These are phyloP conservation scores for Nitzschia sp. DNA, from an alignment of 108 stramenopile species.

Conservation along the genomic window DNA sequence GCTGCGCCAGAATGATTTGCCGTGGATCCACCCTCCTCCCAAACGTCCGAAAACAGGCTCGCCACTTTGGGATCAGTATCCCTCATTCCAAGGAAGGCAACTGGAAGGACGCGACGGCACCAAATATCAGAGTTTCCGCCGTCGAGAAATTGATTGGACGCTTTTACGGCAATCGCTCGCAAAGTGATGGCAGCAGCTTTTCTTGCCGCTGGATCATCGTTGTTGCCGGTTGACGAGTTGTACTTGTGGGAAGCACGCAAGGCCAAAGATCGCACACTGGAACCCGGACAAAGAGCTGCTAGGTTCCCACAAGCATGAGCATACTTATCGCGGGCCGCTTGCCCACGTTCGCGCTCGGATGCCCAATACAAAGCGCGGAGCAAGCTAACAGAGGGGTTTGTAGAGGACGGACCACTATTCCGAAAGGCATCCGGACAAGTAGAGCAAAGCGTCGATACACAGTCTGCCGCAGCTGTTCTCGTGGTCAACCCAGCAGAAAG, in stretches of 20 bases:
- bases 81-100: constrained; percentile 74
- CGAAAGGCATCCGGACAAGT: constrained; percentile 72
- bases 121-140: constrained; percentile 78
- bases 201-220: constrained; percentile 71
- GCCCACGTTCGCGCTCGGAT: constrained; percentile 71
- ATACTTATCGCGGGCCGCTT: constrained; percentile 63
- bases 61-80: constrained; percentile 67
- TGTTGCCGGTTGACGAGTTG: constrained; percentile 63
- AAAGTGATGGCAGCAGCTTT: constrained; percentile 74
- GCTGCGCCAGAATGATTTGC: constrained; percentile 35
- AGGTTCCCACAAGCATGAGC: constrained; percentile 62
- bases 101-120: constrained; percentile 66
- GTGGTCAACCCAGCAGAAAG: constrained; percentile 75
- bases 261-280: constrained; percentile 70
- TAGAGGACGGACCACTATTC: constrained; percentile 52
- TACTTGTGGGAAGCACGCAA: constrained; percentile 72
- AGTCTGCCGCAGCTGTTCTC: constrained; percentile 81
- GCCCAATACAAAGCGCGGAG: constrained; percentile 83
- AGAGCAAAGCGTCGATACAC: constrained; percentile 61
- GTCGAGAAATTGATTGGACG: constrained; percentile 70
- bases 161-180: constrained; percentile 74
- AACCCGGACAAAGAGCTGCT: constrained; percentile 72
- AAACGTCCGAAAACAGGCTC: constrained; percentile 46
- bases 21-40: constrained; percentile 85
- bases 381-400: constrained; percentile 74